These are phyloP conservation scores for Encephalitozoon cuniculi DNA, from an alignment of 371 early-diverging fungal genomes.

Conservation along the genomic window DNA sequence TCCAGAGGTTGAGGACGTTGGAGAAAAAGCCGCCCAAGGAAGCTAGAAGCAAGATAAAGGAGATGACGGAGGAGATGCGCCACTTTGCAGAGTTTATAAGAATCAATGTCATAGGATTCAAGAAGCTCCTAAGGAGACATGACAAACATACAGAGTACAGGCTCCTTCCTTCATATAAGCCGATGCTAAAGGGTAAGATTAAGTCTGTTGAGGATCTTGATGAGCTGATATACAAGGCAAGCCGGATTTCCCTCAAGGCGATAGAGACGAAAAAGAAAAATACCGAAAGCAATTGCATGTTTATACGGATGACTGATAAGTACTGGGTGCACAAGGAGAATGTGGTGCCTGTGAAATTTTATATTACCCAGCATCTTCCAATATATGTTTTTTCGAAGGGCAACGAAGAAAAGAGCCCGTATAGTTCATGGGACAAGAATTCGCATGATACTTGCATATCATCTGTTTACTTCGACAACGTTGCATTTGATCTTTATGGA, in stretches of 20 bases:
- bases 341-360: conserved; percentile 80
- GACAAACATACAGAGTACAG: conserved; percentile 78
- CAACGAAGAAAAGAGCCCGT: conserved; percentile 17
- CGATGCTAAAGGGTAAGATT: conserved; percentile 71
- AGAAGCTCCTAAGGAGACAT: conserved; percentile 89
- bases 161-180: conserved; percentile 74
- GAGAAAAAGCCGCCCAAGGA: not conserved
- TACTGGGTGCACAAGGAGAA: conserved; percentile 90
- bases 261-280: conserved; percentile 10
- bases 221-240: conserved; percentile 70
- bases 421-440: conserved; percentile 64
- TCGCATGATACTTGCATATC: conserved; percentile 79
- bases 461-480: conserved; percentile 88
- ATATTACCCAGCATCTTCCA: conserved; percentile 81
- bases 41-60: not conserved
- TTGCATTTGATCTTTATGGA: conserved; percentile 74
- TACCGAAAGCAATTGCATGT: conserved; percentile 26
- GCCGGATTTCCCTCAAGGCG: conserved; percentile 26
- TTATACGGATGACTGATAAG: conserved; percentile 64
- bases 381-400: conserved; percentile 69
- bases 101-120: conserved; percentile 83
- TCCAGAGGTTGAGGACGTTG: not conserved
- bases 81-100: conserved; percentile 78
- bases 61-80: conserved; percentile 65
- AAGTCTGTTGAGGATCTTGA: conserved; percentile 83